Conservation (phyloP, 352 stramenopile species). For the Elongisporangium undulatum region DNA sequence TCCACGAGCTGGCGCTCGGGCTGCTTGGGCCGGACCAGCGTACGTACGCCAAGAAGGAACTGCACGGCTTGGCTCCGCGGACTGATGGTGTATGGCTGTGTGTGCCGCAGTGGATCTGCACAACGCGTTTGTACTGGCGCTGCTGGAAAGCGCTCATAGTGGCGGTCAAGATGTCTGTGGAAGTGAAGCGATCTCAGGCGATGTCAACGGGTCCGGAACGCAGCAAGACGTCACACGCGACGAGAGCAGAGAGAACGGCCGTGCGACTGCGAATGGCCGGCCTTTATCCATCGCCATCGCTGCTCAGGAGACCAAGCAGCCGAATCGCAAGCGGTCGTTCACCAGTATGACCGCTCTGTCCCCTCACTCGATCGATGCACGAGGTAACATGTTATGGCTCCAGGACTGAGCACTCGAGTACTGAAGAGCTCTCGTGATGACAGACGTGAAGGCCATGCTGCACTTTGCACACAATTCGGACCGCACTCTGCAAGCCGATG, state of each 20-base stretch:
- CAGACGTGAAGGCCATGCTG: conserved; percentile 26
- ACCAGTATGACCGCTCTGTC: conserved; percentile 16
- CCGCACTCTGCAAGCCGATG: conserved; percentile 18
- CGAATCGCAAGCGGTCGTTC: conserved; percentile 14
- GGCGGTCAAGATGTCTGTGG: conserved; percentile 7
- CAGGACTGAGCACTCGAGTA: conserved; percentile 9
- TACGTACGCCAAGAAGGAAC: conserved; percentile 11
- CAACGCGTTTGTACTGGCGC: conserved; percentile 53
- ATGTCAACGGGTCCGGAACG: conserved; percentile 5
- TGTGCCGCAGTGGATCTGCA: conserved; percentile 31
- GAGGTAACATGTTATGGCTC: conserved; percentile 6
- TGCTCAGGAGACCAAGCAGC: neutral
- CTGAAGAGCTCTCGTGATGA: neutral
- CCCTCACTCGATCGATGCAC: neutral
- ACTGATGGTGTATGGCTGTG: conserved; percentile 1
- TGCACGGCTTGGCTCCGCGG: neutral
- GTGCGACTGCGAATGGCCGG: conserved; percentile 17
- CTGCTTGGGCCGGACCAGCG: conserved; percentile 46
- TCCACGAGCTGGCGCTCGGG: conserved; percentile 37
- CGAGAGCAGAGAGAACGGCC: conserved; percentile 2
- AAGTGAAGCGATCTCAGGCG: conserved; percentile 2
- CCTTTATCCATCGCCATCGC: conserved; percentile 2
- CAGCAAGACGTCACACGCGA: conserved; percentile 6
- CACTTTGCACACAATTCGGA: conserved; percentile 9
- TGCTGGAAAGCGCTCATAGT: conserved; percentile 34